Evolutionary conservation across 257 asterid species (phyloP), one percentile per base, ranked within the genome.

Genomic region (Primulina huaijiensis): DNA sequence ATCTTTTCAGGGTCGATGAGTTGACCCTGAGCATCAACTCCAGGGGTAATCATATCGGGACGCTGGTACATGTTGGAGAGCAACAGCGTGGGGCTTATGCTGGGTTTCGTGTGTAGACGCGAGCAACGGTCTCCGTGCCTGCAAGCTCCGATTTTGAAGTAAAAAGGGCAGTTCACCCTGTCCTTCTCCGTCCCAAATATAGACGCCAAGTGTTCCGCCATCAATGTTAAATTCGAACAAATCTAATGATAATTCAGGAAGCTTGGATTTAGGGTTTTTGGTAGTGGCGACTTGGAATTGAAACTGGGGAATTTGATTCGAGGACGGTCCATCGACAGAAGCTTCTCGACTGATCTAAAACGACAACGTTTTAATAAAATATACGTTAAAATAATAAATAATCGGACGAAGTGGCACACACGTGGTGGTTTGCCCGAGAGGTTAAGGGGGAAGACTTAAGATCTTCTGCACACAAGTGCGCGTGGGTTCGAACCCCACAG

Each of bases 121-220:
- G 97, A 92, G 71, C 97, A 90, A 33, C 98, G 96, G 77, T 93
- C 97, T 2, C 96, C 98, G 77, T 93, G 98, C 34, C 98, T 84
- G 68, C 97, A 90, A 35, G 97, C 98, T 67, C 97, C 98, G 82
- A 90, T 90, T 85, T 93, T 93, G 81, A 90, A 92, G 77, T 92
- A 92, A 82, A 92, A 92, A 0, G 98, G 98, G 34, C 98, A 92
- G 77, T 93, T 93, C 71, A 93, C 98, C 35, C 98, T 70, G 75
- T 90, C 97, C 75, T 88, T 87, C 81, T 93, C 98, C 69, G 97
- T 90, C 3, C 97, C 97, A 53, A 87, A 90, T 43, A 89, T 90
- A 11, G 96, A 87, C 25, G 98, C 98, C 82, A 93, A 74, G 76
- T 90, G 96, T 67, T 90, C 97, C 76, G 98, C 98, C 96, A 89